These are phyloP conservation scores for Ganoderma multipileum DNA, from an alignment of 1,284 basidiomycete species.

Conservation along the genomic window DNA sequence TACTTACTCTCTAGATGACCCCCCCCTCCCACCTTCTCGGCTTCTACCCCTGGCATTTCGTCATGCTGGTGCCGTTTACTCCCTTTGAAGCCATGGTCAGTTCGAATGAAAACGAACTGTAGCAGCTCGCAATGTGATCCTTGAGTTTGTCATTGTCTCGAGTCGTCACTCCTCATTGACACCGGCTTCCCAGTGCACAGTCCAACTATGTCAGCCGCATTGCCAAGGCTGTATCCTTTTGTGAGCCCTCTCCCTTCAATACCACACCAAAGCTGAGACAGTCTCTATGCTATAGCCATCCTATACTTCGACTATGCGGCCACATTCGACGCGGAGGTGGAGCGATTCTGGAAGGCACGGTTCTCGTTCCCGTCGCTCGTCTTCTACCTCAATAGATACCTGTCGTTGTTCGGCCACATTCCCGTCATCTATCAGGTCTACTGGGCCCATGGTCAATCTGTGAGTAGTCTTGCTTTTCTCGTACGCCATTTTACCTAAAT, in stretches of 20 bases:
- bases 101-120: not conserved
- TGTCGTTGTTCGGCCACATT: constrained; percentile 11
- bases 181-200: not conserved
- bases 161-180: not conserved
- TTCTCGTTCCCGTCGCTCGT: not conserved
- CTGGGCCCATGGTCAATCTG: not conserved
- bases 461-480: not conserved
- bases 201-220: not conserved
- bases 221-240: not conserved
- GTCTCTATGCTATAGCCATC: not conserved
- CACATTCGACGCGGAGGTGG: constrained; percentile 1
- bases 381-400: constrained; percentile 18
- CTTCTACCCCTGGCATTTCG: not conserved
- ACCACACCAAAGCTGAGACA: not conserved
- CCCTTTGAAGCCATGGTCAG: not conserved
- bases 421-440: constrained; percentile 14
- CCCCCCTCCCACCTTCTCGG: not conserved
- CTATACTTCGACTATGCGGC: constrained; percentile 9
- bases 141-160: not conserved
- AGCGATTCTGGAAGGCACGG: constrained; percentile 3
- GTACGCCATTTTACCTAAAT: not conserved
- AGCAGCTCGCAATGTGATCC: not conserved
- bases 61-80: not conserved
- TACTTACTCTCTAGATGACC: not conserved
- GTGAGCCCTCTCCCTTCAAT: not conserved